Evolutionary conservation across 1,284 basidiomycete genomes (phyloP).

Genomic region (Rhodotorula sp.): DNA sequence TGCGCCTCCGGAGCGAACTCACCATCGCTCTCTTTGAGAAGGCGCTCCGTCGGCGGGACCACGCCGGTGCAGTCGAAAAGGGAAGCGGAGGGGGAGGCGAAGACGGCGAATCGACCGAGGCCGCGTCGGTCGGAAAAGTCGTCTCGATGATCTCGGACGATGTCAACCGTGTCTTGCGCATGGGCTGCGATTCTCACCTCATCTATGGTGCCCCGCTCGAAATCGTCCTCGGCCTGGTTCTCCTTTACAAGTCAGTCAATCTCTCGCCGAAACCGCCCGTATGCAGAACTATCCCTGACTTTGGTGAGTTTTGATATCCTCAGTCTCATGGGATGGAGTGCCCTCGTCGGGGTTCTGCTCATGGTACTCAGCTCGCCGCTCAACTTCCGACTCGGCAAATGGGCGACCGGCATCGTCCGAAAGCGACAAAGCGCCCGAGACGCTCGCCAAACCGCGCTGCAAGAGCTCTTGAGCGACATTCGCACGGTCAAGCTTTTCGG

Average conservation of each 20-base stretch:
- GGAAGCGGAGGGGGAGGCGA: not conserved
- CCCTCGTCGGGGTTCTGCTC: conserved; percentile 76
- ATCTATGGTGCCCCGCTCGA: conserved; percentile 65
- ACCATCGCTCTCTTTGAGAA: conserved; percentile 47
- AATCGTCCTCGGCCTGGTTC: conserved; percentile 67
- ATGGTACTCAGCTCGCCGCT: conserved; percentile 54
- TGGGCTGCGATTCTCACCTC: conserved; percentile 43
- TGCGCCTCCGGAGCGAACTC: conserved; percentile 45
- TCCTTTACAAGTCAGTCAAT: conserved; percentile 68
- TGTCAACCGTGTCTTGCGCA: conserved; percentile 46
- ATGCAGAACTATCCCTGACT: conserved; percentile 6
- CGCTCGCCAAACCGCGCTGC: conserved; percentile 23
- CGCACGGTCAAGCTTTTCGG: conserved; percentile 38
- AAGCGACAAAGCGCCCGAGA: conserved; percentile 17
- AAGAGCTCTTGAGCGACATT: conserved; percentile 33
- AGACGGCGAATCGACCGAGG: conserved; percentile 3
- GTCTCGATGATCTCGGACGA: conserved; percentile 47
- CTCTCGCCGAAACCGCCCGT: conserved; percentile 15
- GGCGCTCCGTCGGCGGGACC: conserved; percentile 45
- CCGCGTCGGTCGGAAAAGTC: conserved; percentile 45
- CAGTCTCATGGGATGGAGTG: conserved; percentile 75
- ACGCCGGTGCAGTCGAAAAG: conserved; percentile 13
- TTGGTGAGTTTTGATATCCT: not conserved
- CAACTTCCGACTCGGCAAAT: conserved; percentile 25
- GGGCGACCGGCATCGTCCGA: not conserved